Conservation (phyloP, 225 moss, liverwort and hornwort genomes). For the Bryoerythrophyllum caledonicum region DNA sequence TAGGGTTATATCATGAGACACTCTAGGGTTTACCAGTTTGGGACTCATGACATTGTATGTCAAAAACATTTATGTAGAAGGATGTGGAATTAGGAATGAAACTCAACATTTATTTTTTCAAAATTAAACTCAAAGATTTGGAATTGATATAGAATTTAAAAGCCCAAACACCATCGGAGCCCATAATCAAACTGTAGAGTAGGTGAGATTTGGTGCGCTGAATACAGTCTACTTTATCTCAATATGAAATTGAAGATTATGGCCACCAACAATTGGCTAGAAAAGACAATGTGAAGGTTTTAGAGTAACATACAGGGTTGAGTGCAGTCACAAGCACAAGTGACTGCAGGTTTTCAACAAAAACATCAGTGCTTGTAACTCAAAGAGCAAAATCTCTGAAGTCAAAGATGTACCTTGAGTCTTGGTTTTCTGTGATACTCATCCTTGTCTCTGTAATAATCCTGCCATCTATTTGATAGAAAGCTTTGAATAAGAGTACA, state of each 20-base stretch:
- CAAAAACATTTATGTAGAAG: too few species aligned
- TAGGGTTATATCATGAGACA: too few species aligned
- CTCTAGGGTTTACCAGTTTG: too few species aligned
- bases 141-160: too few species aligned
- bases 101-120: too few species aligned
- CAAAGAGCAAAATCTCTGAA: not conserved
- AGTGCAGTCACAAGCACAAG: slow-evolving; percentile 98
- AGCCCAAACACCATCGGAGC: too few species aligned
- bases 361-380: slow-evolving; percentile 17
- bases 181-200: too few species aligned
- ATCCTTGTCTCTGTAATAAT: slow-evolving; percentile 41
- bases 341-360: slow-evolving; percentile 51
- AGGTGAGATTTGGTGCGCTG: too few species aligned
- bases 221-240: too few species aligned
- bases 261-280: not conserved
- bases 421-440: slow-evolving; percentile 42
- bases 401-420: slow-evolving; percentile 40
- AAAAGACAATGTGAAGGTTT: not conserved
- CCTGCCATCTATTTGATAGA: not conserved
- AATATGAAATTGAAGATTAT: not conserved
- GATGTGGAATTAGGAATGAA: too few species aligned
- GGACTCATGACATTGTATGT: too few species aligned
- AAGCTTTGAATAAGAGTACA: not conserved
- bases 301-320: slow-evolving; percentile 74
- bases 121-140: too few species aligned